phyloP scores from a whole-genome alignment of 495 filamentous ascomycete species.

The Astrothelium subdiscretum region DNA sequence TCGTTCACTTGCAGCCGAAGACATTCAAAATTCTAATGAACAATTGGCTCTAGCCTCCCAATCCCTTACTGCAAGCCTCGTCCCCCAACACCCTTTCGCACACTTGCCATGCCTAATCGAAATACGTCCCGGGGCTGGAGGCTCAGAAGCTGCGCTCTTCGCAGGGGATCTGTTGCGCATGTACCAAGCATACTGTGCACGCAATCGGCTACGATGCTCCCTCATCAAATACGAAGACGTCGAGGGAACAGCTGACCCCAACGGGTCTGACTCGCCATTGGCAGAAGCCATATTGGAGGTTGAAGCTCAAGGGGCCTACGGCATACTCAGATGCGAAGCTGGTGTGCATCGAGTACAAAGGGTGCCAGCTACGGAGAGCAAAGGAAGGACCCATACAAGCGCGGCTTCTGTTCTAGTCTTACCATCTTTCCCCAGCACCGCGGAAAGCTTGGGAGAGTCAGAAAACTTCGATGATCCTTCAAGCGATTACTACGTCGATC shows the following conservation, averaged over 20 bases:
- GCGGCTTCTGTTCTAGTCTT: slow-evolving; percentile 85
- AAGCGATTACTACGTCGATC: slow-evolving; percentile 81
- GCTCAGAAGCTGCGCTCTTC: slow-evolving; percentile 81
- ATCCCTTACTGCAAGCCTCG: slow-evolving; percentile 59
- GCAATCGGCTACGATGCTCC: slow-evolving; percentile 45
- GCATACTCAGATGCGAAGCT: slow-evolving; percentile 67
- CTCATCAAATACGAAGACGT: slow-evolving; percentile 45
- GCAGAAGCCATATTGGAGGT: slow-evolving; percentile 78
- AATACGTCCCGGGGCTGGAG: slow-evolving; percentile 87
- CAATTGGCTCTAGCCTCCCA: slow-evolving; percentile 47
- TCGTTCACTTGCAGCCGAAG: slow-evolving; percentile 60
- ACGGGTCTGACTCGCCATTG: slow-evolving; percentile 41
- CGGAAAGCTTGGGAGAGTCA: slow-evolving; percentile 37
- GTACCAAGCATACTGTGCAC: slow-evolving; percentile 70
- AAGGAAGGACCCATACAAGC: slow-evolving; percentile 85
- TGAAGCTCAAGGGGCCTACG: slow-evolving; percentile 65
- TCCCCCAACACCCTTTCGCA: slow-evolving; percentile 88
- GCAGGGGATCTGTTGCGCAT: slow-evolving; percentile 77
- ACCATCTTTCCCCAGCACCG: slow-evolving; percentile 58
- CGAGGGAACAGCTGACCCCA: slow-evolving; percentile 29
- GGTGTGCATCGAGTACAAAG: slow-evolving; percentile 93
- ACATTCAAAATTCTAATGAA: slow-evolving; percentile 53
- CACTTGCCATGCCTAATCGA: slow-evolving; percentile 83
- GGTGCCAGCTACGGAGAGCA: slow-evolving; percentile 78
- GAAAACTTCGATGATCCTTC: slow-evolving; percentile 64